Evolutionary conservation across 768 basidiomycete species (phyloP).

Genomic region (Porphyrellus cyaneotinctus): DNA sequence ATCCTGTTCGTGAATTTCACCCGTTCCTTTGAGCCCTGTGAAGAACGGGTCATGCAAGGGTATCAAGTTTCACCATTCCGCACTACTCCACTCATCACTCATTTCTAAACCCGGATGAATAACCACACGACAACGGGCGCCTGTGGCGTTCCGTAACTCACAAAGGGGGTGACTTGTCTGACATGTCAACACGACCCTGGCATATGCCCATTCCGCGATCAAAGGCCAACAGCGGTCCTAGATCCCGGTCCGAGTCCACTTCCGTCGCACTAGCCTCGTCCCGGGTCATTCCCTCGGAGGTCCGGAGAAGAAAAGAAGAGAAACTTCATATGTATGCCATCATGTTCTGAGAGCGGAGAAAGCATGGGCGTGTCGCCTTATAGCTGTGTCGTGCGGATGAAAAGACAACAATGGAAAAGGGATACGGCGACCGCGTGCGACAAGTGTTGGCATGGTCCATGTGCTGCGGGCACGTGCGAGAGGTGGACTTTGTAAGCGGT

Average conservation of each 20-base stretch:
- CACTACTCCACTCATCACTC: not conserved
- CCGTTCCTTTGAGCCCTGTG: conserved; percentile 17
- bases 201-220: not conserved
- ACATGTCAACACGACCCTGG: not conserved
- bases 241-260: conserved; percentile 1
- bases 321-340: conserved; percentile 7
- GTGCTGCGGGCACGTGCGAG: conserved; percentile 11
- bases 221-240: not conserved
- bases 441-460: conserved; percentile 5
- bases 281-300: conserved; percentile 19
- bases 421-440: conserved; percentile 10
- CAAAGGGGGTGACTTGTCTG: not conserved
- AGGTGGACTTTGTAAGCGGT: conserved; percentile 5
- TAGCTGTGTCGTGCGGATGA: conserved; percentile 1
- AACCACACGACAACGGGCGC: not conserved
- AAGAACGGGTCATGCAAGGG: not conserved
- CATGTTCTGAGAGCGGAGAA: not conserved
- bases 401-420: not conserved
- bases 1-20: not conserved
- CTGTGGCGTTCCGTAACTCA: not conserved
- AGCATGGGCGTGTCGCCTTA: conserved; percentile 1
- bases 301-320: conserved; percentile 13
- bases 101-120: conserved; percentile 5
- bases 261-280: not conserved
- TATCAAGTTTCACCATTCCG: conserved; percentile 6